These are phyloP conservation scores for Metschnikowia matae DNA, from an alignment of 805 yeast species.

Conservation along the genomic window DNA sequence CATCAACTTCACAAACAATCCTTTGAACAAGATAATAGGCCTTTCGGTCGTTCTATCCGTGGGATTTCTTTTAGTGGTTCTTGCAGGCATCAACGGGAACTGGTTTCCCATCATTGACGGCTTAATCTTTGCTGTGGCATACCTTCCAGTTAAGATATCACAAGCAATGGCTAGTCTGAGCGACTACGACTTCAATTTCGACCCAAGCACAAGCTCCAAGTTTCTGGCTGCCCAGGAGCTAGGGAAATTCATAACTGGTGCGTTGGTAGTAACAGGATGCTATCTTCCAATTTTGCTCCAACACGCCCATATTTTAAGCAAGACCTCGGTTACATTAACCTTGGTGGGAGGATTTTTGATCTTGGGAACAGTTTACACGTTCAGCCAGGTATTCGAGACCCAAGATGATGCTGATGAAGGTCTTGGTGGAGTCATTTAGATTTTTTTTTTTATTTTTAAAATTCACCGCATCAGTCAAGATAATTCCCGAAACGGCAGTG, in stretches of 20 bases:
- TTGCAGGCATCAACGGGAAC: constrained; percentile 82
- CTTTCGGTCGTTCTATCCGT: constrained; percentile 76
- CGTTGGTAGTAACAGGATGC: constrained; percentile 70
- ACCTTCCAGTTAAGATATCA: constrained; percentile 35
- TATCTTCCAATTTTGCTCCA: constrained; percentile 68
- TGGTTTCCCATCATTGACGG: constrained; percentile 85
- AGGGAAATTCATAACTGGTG: constrained; percentile 76
- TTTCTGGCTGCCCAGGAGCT: constrained; percentile 53
- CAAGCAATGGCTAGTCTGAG: constrained; percentile 28
- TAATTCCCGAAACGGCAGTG: too few relatives aligned
- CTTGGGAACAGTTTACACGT: constrained; percentile 77
- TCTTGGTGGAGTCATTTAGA: constrained; percentile 15
- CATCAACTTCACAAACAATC: constrained; percentile 33
- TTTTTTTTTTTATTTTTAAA: background rate
- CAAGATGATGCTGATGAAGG: constrained; percentile 25
- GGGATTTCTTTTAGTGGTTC: constrained; percentile 83
- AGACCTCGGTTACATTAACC: constrained; percentile 71
- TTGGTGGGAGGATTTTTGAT: constrained; percentile 80
- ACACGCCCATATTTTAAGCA: constrained; percentile 69
- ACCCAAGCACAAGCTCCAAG: constrained; percentile 23
- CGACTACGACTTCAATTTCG: constrained; percentile 43
- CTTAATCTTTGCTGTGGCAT: constrained; percentile 38
- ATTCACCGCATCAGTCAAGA: background rate
- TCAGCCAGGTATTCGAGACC: constrained; percentile 69
- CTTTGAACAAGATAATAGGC: constrained; percentile 73